These are phyloP conservation scores for Aspergillus flavus DNA, from an alignment of 2,329 filamentous ascomycete genomes.

Conservation along the genomic window DNA sequence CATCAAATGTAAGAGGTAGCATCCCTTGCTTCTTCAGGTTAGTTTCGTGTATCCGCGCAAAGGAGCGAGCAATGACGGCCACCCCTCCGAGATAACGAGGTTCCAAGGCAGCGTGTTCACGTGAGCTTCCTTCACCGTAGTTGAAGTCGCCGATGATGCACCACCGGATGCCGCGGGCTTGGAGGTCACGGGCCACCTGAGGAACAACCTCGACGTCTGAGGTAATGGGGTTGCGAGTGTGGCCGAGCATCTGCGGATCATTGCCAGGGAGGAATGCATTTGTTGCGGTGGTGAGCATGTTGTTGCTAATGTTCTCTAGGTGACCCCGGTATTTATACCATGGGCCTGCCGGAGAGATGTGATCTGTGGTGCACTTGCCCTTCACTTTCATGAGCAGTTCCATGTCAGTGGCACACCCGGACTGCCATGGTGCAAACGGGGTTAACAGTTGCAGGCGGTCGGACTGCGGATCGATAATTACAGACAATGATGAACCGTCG, in stretches of 20 bases:
- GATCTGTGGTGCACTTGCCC: constrained; percentile 92
- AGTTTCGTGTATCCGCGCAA: constrained; percentile 98
- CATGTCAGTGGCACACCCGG: constrained; percentile 71
- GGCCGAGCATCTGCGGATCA: too few relatives aligned
- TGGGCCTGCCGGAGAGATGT: constrained; percentile 82
- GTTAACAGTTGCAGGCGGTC: constrained; percentile 22
- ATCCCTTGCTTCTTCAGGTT: constrained; percentile 99
- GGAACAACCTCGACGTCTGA: too few relatives aligned
- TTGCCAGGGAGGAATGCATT: too few relatives aligned
- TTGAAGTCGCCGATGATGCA: too few relatives aligned
- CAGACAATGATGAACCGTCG: too few relatives aligned
- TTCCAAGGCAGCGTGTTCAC: constrained; percentile 59
- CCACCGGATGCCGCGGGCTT: too few relatives aligned
- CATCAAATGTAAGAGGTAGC: constrained; percentile 89
- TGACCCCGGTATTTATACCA: constrained; percentile 99
- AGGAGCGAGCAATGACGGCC: constrained; percentile 89
- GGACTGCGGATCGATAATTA: constrained; percentile 13
- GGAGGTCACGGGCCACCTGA: too few relatives aligned
- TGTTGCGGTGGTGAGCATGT: constrained; percentile 93
- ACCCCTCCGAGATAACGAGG: constrained; percentile 91
- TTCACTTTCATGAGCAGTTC: constrained; percentile 91
- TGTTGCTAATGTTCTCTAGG: constrained; percentile 94
- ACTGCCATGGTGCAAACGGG: constrained; percentile 19
- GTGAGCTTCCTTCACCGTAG: too few relatives aligned
- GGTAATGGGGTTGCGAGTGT: too few relatives aligned